Conservation (phyloP, 2,329 filamentous ascomycete species). For the Aspergillus sp. region DNA sequence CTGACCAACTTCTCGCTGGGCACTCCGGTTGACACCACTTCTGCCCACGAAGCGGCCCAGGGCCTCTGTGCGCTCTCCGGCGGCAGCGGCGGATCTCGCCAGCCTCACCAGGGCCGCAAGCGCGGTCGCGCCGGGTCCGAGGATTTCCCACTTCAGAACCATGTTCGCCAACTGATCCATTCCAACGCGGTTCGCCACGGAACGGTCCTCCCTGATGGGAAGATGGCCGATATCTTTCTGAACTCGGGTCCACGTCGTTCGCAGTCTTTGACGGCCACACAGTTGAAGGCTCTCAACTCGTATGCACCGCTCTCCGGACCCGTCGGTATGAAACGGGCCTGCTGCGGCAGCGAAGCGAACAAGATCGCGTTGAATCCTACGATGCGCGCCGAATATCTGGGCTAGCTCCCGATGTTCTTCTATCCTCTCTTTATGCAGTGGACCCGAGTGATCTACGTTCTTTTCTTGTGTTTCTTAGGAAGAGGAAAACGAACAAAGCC, state of each 20-base stretch:
- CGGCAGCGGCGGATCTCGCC: slow-evolving; percentile 23
- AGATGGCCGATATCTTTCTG: slow-evolving; percentile 33
- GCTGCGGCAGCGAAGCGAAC: slow-evolving; percentile 40
- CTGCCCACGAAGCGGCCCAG: slow-evolving; percentile 40
- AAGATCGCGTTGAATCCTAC: slow-evolving; percentile 37
- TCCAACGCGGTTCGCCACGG: slow-evolving; percentile 25
- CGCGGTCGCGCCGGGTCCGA: slow-evolving; percentile 42
- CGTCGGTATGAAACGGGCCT: slow-evolving; percentile 41
- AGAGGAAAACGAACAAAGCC: slow-evolving; percentile 20
- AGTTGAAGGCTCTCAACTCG: slow-evolving; percentile 22
- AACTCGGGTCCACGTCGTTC: slow-evolving; percentile 20
- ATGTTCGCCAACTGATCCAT: slow-evolving; percentile 40
- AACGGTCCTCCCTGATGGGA: slow-evolving; percentile 32
- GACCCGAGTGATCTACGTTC: not conserved
- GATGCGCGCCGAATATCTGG: slow-evolving; percentile 32
- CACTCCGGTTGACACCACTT: slow-evolving; percentile 27
- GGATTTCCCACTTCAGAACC: slow-evolving; percentile 37
- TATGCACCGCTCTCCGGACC: slow-evolving; percentile 33
- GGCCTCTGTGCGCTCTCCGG: slow-evolving; percentile 43
- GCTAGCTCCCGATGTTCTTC: slow-evolving; percentile 13
- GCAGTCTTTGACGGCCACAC: slow-evolving; percentile 13
- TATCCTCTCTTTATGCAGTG: slow-evolving; percentile 18
- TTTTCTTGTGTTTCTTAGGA: not conserved
- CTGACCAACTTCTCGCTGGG: slow-evolving; percentile 36
- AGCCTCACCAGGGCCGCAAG: slow-evolving; percentile 33